Conservation (phyloP, 805 yeast species). For the Metschnikowia lochheadii region DNA sequence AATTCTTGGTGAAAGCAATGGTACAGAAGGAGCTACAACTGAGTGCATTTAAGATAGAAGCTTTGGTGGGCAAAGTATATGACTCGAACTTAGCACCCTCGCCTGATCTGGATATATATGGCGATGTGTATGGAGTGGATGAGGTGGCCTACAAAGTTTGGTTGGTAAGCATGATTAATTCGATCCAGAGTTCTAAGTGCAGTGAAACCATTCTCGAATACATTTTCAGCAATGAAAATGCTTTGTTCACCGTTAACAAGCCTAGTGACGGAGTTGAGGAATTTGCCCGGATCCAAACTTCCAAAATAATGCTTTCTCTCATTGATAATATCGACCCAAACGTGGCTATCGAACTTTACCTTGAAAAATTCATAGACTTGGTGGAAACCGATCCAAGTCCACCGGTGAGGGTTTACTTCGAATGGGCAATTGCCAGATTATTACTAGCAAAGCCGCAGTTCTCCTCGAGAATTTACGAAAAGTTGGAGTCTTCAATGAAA, state of each 20-base stretch:
- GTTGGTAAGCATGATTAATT: constrained; percentile 44
- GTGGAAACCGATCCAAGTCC: constrained; percentile 69
- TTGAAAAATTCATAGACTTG: constrained; percentile 33
- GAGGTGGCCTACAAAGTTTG: constrained; percentile 54
- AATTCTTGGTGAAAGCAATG: constrained; percentile 43
- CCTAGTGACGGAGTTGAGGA: constrained; percentile 71
- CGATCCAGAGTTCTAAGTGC: constrained; percentile 24
- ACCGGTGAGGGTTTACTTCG: constrained; percentile 65
- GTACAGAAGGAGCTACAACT: constrained; percentile 51
- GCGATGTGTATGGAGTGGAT: constrained; percentile 48
- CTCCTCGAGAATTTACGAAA: constrained; percentile 17
- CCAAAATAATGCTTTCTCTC: constrained; percentile 49
- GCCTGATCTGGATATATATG: constrained; percentile 33
- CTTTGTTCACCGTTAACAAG: constrained; percentile 45
- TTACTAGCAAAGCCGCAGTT: constrained; percentile 25
- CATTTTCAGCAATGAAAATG: constrained; percentile 34
- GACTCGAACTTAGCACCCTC: constrained; percentile 40
- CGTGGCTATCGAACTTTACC: constrained; percentile 6
- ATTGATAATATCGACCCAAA: constrained; percentile 29
- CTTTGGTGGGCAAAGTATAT: constrained; percentile 48
- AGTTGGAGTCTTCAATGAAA: constrained; percentile 14
- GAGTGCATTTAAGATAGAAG: constrained; percentile 58
- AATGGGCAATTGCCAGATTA: constrained; percentile 64
- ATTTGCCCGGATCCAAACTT: constrained; percentile 52
- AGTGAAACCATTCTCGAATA: constrained; percentile 29